Percentiles rank a stretch among this genome's conserved stretches.
Evolutionary conservation across 2,329 filamentous ascomycete genomes (phyloP).

Genomic region (Fusarium protoensiforme): DNA sequence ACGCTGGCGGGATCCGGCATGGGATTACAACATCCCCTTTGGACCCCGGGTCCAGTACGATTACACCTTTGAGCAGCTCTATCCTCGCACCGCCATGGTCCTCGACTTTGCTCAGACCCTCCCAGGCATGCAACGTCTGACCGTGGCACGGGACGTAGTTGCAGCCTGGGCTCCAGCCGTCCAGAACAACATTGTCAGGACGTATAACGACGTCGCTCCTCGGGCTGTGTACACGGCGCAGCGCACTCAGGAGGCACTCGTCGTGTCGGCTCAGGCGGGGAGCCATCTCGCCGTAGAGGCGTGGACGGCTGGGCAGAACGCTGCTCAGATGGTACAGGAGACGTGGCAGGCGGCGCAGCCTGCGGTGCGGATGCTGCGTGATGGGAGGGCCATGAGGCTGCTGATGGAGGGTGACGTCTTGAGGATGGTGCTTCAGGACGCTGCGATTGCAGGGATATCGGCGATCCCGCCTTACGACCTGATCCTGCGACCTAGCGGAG

Average conservation of each 20-base stretch:
- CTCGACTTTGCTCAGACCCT: not conserved
- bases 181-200: conserved; percentile 2
- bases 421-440: not conserved
- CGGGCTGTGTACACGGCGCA: not conserved
- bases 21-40: conserved; percentile 15
- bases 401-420: not conserved
- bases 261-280: conserved; percentile 1
- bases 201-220: conserved; percentile 12
- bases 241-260: conserved; percentile 5
- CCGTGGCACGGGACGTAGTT: not conserved
- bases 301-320: not conserved
- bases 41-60: not conserved
- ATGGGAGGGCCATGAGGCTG: not conserved
- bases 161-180: not conserved
- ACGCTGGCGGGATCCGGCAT: conserved; percentile 1
- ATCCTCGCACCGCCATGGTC: not conserved
- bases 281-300: conserved; percentile 7
- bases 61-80: not conserved
- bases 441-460: not conserved
- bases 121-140: not conserved
- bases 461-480: conserved; percentile 17
- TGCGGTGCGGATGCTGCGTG: not conserved
- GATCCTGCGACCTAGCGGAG: not conserved
- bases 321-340: conserved; percentile 7
- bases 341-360: not conserved